Conservation (phyloP, 2,329 filamentous ascomycete species). For the Lachnellula cervina region DNA sequence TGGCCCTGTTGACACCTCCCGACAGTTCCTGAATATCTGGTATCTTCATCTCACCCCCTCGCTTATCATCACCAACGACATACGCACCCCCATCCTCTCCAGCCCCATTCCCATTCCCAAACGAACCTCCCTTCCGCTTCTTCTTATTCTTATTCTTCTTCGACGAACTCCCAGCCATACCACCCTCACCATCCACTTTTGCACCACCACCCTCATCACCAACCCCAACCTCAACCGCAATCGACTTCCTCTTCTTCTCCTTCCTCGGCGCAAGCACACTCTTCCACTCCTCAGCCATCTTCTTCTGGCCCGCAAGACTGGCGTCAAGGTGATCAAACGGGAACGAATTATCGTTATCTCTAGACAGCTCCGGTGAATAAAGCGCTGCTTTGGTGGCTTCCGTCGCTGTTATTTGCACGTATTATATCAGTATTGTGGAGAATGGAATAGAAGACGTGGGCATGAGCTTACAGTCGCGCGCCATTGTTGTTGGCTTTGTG, state of each 20-base stretch:
- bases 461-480: background rate
- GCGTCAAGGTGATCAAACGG: background rate
- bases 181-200: background rate
- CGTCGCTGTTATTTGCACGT: background rate
- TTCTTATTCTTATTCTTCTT: background rate
- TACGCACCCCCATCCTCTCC: too few species aligned
- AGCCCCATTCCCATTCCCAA: background rate
- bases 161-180: background rate
- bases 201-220: background rate
- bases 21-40: too few species aligned
- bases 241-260: background rate
- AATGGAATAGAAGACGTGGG: background rate
- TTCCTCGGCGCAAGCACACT: background rate
- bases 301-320: background rate
- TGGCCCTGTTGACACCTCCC: too few species aligned
- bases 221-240: background rate
- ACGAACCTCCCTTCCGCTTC: background rate
- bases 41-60: too few species aligned
- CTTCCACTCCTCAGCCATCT: background rate
- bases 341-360: too few species aligned
- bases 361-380: background rate
- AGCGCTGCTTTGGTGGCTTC: background rate
- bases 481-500: background rate
- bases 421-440: background rate
- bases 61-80: too few species aligned